Evolutionary conservation across 371 early-diverging fungal genomes (phyloP), one percentile per base, ranked within the genome.

Genomic region (Lichtheimia ramosa): DNA sequence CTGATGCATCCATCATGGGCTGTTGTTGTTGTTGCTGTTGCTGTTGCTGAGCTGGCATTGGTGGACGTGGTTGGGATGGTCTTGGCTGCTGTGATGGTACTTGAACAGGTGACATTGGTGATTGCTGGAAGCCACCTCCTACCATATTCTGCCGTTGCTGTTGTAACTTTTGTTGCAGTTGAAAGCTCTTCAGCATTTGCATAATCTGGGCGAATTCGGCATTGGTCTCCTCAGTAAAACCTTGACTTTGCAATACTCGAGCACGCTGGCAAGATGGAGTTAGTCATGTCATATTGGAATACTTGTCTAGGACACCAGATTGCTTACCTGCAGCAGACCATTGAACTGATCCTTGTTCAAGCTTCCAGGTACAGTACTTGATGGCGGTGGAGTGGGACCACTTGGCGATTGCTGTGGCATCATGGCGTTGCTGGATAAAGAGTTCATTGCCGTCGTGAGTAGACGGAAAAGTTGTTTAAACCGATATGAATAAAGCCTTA

Each of bases 151-250:
- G 48, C 49, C 23, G 49, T 34, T 34, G 49, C 34, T 46, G 50
- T n/a, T 69, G 59, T 28, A 51, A 23, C 49, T 43, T 64, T 63
- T 55, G 68, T 58, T 59, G 75, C 63, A 58, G 65, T 69, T 62
- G 73, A 56, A 64, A 71, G 69, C 56, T 66, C 50, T 83, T 84
- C 48, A 91, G 63, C 21, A 85, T 62, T n/a, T 74, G 69, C 79
- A 89, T 75, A 48, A 89, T 75, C 56, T 84, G 82, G 27, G 87
- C 88, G 66, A 80, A 83, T 63, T 90, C 89, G 21, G 73, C 76
- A 70, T 81, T 86, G 56, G 77, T 88, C 43, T 83, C 81, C 68
- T 89, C 89, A 10, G 83, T 89, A 6, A 84, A 88, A 24, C 91
- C 90, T 40, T 77, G 79, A 10, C 74, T 69, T 63, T 83, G 75